Percentiles rank a stretch among this genome's conserved stretches.
Evolutionary conservation across 805 yeast genomes (phyloP).

Genomic region (Candida qinlingensis): DNA sequence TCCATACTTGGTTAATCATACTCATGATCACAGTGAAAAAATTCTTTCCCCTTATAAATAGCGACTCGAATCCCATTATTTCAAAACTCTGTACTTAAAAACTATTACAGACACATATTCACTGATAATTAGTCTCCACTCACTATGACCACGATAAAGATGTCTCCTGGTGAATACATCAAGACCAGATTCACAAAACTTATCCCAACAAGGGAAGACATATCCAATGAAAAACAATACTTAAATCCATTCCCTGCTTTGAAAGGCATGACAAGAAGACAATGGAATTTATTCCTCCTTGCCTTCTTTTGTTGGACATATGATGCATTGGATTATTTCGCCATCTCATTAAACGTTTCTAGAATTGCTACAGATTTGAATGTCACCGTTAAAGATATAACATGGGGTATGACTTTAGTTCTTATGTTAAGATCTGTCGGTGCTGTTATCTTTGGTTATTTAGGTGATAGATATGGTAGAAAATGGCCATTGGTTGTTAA

Average conservation of each 20-base stretch:
- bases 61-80: too few species aligned
- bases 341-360: conserved; percentile 47
- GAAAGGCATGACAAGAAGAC: conserved; percentile 39
- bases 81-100: too few species aligned
- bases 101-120: too few species aligned
- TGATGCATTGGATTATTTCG: conserved; percentile 63
- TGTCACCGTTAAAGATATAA: conserved; percentile 42
- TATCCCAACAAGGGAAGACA: conserved; percentile 39
- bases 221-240: conserved; percentile 31
- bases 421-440: conserved; percentile 67
- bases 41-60: too few species aligned
- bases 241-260: conserved; percentile 64
- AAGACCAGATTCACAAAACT: conserved; percentile 45
- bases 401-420: conserved; percentile 58
- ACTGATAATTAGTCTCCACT: not conserved
- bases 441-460: conserved; percentile 53
- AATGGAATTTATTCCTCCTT: conserved; percentile 48
- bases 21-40: too few species aligned
- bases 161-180: conserved; percentile 7
- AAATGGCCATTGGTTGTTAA: conserved; percentile 51
- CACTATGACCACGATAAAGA: not conserved
- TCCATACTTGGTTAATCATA: too few species aligned
- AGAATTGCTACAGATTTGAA: conserved; percentile 42
- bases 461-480: conserved; percentile 58
- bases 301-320: conserved; percentile 60